Evolutionary conservation across 2,329 filamentous ascomycete genomes (phyloP).

Genomic region (Aureobasidium sp.): DNA sequence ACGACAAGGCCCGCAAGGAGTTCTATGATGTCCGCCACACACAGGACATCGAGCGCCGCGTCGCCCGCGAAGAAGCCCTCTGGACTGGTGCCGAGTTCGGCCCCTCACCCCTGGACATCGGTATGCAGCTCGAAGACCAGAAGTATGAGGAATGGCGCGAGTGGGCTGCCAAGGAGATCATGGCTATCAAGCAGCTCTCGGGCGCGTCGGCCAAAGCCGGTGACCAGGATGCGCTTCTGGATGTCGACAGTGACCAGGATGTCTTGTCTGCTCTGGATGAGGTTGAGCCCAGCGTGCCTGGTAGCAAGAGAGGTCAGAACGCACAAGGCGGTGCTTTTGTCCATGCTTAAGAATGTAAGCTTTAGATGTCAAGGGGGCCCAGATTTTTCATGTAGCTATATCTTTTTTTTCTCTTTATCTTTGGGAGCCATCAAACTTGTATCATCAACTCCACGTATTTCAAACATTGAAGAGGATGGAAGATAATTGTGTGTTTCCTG

Average conservation of each 20-base stretch:
- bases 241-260: slow-evolving; percentile 24
- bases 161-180: slow-evolving; percentile 57
- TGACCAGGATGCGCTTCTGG: slow-evolving; percentile 32
- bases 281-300: slow-evolving; percentile 26
- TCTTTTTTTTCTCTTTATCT: neutral
- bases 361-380: neutral
- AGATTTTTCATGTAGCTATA: slow-evolving; percentile 3
- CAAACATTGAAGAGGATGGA: neutral
- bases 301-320: slow-evolving; percentile 26
- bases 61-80: slow-evolving; percentile 80
- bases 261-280: slow-evolving; percentile 29
- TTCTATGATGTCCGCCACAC: slow-evolving; percentile 79
- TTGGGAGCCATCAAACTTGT: neutral
- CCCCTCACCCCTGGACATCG: slow-evolving; percentile 63
- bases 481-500: neutral
- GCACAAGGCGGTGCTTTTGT: slow-evolving; percentile 31
- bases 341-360: slow-evolving; percentile 23
- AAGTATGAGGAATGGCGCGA: slow-evolving; percentile 76
- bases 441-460: neutral
- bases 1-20: slow-evolving; percentile 79
- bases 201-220: slow-evolving; percentile 26
- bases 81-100: slow-evolving; percentile 85
- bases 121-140: slow-evolving; percentile 73
- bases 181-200: slow-evolving; percentile 38
- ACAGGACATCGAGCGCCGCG: slow-evolving; percentile 71